phyloP scores from a whole-genome alignment of 768 basidiomycete genomes.

The Gloeophyllum trabeum region DNA sequence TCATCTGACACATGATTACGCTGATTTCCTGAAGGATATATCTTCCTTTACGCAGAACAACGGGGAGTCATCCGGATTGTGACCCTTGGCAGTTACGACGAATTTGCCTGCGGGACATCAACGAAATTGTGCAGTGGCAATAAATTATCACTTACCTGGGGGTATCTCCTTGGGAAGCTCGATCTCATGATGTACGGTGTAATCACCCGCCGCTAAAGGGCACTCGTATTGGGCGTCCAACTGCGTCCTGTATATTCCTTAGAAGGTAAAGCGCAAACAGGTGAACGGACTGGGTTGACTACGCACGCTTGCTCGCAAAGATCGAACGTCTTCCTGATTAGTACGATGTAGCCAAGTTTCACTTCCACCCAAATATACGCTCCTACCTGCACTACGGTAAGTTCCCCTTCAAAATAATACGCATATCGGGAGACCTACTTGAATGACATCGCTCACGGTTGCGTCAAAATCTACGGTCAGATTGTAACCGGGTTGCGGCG shows the following conservation, averaged over 20 bases:
- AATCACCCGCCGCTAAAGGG: conserved; percentile 63
- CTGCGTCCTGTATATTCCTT: conserved; percentile 59
- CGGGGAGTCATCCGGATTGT: conserved; percentile 58
- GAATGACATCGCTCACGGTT: conserved; percentile 40
- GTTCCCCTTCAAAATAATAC: too few species aligned
- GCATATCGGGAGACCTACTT: too few species aligned
- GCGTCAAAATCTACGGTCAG: conserved; percentile 83
- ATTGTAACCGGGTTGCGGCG: conserved; percentile 78
- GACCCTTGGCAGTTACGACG: conserved; percentile 53
- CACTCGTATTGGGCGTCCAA: conserved; percentile 77
- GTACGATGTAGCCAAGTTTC: conserved; percentile 84
- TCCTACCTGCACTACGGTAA: too few species aligned
- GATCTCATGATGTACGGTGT: conserved; percentile 76
- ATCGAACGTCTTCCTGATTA: conserved; percentile 78
- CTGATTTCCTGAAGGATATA: conserved; percentile 72
- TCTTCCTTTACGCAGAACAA: conserved; percentile 73
- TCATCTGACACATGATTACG: too few species aligned
- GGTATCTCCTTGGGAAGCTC: conserved; percentile 89
- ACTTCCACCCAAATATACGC: conserved; percentile 84
- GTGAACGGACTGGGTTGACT: conserved; percentile 1
- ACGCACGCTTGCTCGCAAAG: conserved; percentile 85
- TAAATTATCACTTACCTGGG: conserved; percentile 48
- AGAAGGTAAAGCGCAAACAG: background rate
- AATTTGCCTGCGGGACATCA: conserved; percentile 74
- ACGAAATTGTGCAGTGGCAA: too few species aligned